phyloP scores from a whole-genome alignment of 1,139 yeast genomes.

The Yamadazyma pseudoaaseri region DNA sequence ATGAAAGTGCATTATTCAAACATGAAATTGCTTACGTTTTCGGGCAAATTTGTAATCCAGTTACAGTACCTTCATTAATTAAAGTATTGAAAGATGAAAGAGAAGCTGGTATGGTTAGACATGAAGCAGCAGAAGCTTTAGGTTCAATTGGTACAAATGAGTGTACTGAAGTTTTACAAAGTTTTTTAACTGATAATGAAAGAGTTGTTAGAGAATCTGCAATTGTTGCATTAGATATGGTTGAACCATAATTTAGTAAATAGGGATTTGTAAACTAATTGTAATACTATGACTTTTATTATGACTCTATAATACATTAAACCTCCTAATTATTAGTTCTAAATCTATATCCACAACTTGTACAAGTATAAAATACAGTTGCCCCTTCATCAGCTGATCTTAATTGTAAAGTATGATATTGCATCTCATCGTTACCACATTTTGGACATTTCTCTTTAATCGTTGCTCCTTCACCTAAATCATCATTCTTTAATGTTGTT shows the following conservation, averaged over 20 bases:
- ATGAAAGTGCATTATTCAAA: constrained; percentile 89
- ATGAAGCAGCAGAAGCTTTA: constrained; percentile 98
- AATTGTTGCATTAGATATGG: constrained; percentile 95
- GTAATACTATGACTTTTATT: constrained; percentile 1
- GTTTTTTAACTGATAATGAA: constrained; percentile 77
- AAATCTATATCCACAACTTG: constrained; percentile 87
- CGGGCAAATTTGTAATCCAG: constrained; percentile 95
- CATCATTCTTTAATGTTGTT: constrained; percentile 73
- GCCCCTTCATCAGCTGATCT: constrained; percentile 99
- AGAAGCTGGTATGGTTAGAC: constrained; percentile 99
- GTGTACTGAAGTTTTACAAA: constrained; percentile 81
- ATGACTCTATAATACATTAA: constrained; percentile 5
- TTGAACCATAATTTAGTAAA: constrained; percentile 65
- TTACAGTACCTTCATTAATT: constrained; percentile 82
- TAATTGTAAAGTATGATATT: constrained; percentile 90
- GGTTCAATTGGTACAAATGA: constrained; percentile 98
- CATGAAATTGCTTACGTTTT: constrained; percentile 98
- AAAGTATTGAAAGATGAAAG: constrained; percentile 71
- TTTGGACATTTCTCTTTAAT: constrained; percentile 96
- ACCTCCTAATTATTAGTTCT: constrained; percentile 73
- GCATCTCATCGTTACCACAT: constrained; percentile 98
- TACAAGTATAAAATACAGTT: constrained; percentile 92
- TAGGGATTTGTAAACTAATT: not conserved
- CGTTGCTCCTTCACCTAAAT: constrained; percentile 90
- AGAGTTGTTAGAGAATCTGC: constrained; percentile 95